Evolutionary conservation across 139 green algal species (phyloP).

Genomic region (Coelastrella sp.): DNA sequence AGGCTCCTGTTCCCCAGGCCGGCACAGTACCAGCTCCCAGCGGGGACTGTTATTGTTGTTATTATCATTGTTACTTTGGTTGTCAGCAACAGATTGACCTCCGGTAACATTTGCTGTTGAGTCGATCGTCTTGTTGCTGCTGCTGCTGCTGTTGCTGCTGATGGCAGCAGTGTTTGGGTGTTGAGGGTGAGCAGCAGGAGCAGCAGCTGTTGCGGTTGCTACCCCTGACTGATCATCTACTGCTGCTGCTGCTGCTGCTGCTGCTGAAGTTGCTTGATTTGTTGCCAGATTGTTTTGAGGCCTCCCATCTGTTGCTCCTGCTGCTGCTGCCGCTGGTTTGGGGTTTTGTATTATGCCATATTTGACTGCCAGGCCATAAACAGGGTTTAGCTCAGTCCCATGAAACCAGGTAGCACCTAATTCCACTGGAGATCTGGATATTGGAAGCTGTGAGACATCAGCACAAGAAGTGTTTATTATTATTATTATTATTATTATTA

Average conservation of each 20-base stretch:
- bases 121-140: background rate
- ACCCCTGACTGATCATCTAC: background rate
- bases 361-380: conserved; percentile 56
- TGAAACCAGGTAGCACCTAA: conserved; percentile 61
- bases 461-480: background rate
- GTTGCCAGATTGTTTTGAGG: background rate
- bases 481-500: no score
- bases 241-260: background rate
- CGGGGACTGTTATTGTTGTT: background rate
- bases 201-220: conserved; percentile 29
- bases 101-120: conserved; percentile 7
- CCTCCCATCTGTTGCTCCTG: background rate
- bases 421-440: conserved; percentile 40
- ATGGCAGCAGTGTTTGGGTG: background rate
- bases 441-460: conserved; percentile 45
- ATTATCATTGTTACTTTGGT: background rate
- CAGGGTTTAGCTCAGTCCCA: conserved; percentile 53
- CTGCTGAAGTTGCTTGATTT: background rate
- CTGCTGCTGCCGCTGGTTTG: conserved; percentile 1
- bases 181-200: background rate
- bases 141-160: conserved; percentile 13
- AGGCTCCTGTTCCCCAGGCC: background rate
- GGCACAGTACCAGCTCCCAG: conserved; percentile 11
- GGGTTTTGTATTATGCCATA: conserved; percentile 34
- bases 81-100: background rate